These are phyloP conservation scores for Coemansia sp. DNA, from an alignment of 192 early-diverging fungal genomes.

Conservation along the genomic window DNA sequence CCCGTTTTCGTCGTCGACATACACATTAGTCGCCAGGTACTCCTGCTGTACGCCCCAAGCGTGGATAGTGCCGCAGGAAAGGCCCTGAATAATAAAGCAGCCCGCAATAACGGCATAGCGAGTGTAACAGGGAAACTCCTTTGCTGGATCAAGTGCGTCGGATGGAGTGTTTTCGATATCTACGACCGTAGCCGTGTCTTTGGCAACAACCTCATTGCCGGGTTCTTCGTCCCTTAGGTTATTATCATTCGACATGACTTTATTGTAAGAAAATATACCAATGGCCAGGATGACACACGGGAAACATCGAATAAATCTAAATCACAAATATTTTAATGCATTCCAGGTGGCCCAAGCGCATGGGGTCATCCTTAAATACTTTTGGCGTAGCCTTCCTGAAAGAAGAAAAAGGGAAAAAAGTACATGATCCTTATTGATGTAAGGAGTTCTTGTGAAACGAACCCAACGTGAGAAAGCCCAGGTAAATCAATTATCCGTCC, in stretches of 20 bases:
- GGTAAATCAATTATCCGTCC: neutral
- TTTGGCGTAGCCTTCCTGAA: neutral
- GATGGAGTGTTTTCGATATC: neutral
- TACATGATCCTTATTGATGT: neutral
- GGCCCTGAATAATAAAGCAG: conserved; percentile 43
- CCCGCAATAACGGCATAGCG: conserved; percentile 35
- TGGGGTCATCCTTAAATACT: neutral
- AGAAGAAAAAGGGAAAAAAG: neutral
- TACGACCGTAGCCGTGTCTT: neutral
- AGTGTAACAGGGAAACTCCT: conserved; percentile 24
- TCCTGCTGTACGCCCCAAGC: conserved; percentile 50
- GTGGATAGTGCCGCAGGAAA: conserved; percentile 40
- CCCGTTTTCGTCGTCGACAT: conserved; percentile 14
- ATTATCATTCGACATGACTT: neutral
- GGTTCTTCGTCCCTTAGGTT: neutral
- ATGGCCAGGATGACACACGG: neutral
- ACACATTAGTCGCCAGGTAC: conserved; percentile 37
- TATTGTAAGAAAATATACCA: neutral
- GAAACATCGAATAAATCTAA: neutral
- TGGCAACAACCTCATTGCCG: neutral
- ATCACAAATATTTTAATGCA: neutral
- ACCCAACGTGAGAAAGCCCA: too few species aligned
- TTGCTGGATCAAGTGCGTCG: neutral
- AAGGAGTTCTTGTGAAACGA: neutral
- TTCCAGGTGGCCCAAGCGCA: neutral